Evolutionary conservation across 768 basidiomycete species (phyloP).

Genomic region (Cystobasidium onofrii): DNA sequence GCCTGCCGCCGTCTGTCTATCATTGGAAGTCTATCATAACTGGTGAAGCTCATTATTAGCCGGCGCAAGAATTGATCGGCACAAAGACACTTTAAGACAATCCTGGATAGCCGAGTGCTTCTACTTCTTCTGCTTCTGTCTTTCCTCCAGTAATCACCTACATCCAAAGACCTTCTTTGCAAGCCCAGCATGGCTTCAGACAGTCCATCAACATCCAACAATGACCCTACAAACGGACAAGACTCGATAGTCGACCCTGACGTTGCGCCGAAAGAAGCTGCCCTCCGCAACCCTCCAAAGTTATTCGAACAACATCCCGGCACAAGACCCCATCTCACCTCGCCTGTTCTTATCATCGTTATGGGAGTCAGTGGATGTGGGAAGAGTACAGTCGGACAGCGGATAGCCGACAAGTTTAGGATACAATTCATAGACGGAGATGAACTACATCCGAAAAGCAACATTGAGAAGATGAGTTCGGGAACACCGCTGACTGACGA

Average conservation of each 20-base stretch:
- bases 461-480: constrained; percentile 77
- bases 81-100: too few species aligned
- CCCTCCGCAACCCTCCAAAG: not conserved
- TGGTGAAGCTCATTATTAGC: too few species aligned
- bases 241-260: not conserved
- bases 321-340: not conserved
- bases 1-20: too few species aligned
- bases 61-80: not conserved
- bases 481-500: constrained; percentile 68
- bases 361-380: constrained; percentile 67
- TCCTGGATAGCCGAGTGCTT: not conserved
- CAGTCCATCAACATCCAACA: not conserved
- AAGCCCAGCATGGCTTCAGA: not conserved
- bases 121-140: not conserved
- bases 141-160: not conserved
- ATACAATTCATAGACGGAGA: constrained; percentile 83
- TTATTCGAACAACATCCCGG: constrained; percentile 26
- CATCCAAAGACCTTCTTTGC: not conserved
- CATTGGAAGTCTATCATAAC: too few species aligned
- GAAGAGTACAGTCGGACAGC: constrained; percentile 53
- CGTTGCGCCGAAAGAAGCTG: not conserved
- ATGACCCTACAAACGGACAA: not conserved
- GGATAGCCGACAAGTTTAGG: constrained; percentile 48
- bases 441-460: constrained; percentile 68
- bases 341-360: constrained; percentile 46